These are phyloP conservation scores for Pseudonitzschia pungens DNA, from an alignment of 108 stramenopile species.

Conservation along the genomic window DNA sequence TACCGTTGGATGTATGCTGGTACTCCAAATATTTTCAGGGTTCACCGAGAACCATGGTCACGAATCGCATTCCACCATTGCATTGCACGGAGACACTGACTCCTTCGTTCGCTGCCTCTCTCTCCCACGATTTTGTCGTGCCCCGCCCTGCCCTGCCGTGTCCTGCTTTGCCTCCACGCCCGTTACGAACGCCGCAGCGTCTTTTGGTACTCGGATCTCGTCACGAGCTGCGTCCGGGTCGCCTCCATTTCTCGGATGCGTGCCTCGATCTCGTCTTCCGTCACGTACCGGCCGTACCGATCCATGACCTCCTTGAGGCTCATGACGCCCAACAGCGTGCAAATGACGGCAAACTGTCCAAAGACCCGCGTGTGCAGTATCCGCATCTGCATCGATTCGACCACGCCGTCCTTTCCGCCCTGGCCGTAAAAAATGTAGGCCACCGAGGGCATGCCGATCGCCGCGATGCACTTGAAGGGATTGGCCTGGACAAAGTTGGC, in stretches of 20 bases:
- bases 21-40: no score
- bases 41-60: no score
- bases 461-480: conserved; percentile 73
- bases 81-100: no score
- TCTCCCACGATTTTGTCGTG: no score
- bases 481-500: conserved; percentile 79
- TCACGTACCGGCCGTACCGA: conserved; percentile 66
- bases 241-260: conserved; percentile 71
- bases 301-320: conserved; percentile 86
- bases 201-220: conserved; percentile 40
- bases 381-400: conserved; percentile 62
- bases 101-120: no score
- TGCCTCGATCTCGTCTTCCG: conserved; percentile 61
- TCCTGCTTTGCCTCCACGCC: no score
- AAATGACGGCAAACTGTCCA: conserved; percentile 80
- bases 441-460: conserved; percentile 66
- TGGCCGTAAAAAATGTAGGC: conserved; percentile 70
- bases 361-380: conserved; percentile 86
- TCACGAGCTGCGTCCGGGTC: conserved; percentile 52
- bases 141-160: neutral
- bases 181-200: neutral
- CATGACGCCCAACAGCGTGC: conserved; percentile 73
- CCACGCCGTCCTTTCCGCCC: conserved; percentile 50
- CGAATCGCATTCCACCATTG: no score
- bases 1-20: no score